Conservation (phyloP, 2,329 filamentous ascomycete species). For the Colletotrichum viniferum region DNA sequence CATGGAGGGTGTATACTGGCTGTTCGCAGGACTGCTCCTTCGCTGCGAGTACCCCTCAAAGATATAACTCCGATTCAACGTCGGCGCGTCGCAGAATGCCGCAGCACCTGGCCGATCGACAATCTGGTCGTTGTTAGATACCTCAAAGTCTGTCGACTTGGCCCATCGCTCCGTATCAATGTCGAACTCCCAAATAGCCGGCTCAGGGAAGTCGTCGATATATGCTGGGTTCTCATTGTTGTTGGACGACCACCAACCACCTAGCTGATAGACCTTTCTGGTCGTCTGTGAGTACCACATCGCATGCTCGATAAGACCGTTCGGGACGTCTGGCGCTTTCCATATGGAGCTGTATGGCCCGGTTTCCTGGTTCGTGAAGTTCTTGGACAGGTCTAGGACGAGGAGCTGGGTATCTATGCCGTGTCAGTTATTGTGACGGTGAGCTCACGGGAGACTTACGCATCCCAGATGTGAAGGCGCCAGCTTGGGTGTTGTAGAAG, state of each 20-base stretch:
- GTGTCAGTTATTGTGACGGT: neutral
- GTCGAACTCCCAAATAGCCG: constrained; percentile 10
- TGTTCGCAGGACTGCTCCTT: constrained; percentile 17
- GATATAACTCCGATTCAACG: constrained; percentile 21
- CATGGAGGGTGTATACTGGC: neutral
- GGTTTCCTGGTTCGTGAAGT: constrained; percentile 22
- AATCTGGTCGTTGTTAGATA: constrained; percentile 13
- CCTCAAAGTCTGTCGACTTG: neutral
- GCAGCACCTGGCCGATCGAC: constrained; percentile 20
- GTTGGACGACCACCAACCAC: constrained; percentile 25
- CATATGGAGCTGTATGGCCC: constrained; percentile 15
- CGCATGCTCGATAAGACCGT: constrained; percentile 22
- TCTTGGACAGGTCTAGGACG: constrained; percentile 24
- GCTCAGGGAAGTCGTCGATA: constrained; percentile 6
- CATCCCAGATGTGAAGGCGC: constrained; percentile 3
- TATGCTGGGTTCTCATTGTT: constrained; percentile 17
- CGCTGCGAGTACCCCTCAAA: constrained; percentile 23
- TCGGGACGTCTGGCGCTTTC: constrained; percentile 23
- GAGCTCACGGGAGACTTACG: neutral
- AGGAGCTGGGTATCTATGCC: constrained; percentile 18
- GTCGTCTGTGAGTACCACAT: constrained; percentile 23
- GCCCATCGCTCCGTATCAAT: constrained; percentile 5
- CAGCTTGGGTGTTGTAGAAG: constrained; percentile 8
- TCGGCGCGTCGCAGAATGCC: constrained; percentile 21
- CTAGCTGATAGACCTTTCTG: constrained; percentile 24